Conservation (phyloP, 176 grass and related monocot species). For the Eremochloa ophiuroides region DNA sequence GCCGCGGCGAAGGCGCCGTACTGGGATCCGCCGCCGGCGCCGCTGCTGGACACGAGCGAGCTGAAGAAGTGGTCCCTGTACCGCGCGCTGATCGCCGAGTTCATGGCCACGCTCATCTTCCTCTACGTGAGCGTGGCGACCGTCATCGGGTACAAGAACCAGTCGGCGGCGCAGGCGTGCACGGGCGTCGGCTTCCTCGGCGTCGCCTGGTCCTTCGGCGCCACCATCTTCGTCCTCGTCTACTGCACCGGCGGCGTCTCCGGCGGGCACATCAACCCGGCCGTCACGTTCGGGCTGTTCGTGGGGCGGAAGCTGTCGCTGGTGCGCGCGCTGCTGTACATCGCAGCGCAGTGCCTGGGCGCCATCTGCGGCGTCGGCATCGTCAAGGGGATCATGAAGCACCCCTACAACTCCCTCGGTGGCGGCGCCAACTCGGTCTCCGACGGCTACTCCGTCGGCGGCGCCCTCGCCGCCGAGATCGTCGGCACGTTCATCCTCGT, state of each 20-base stretch:
- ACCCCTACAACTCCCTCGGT: constrained; percentile 33
- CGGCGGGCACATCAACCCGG: constrained; percentile 87
- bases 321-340: constrained; percentile 51
- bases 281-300: constrained; percentile 70
- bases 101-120: constrained; percentile 78
- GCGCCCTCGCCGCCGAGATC: constrained; percentile 59
- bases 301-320: constrained; percentile 68
- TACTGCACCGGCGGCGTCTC: constrained; percentile 79
- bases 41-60: constrained; percentile 54
- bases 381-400: constrained; percentile 67
- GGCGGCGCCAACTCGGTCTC: constrained; percentile 63
- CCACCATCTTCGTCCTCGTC: constrained; percentile 83
- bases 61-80: constrained; percentile 66
- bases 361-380: constrained; percentile 72
- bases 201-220: constrained; percentile 82
- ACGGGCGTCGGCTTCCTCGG: constrained; percentile 70
- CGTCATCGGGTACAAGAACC: constrained; percentile 78
- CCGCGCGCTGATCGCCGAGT: constrained; percentile 78
- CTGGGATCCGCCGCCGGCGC: constrained; percentile 42
- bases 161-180: constrained; percentile 23
- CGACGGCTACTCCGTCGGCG: constrained; percentile 27
- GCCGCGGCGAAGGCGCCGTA: constrained; percentile 41
- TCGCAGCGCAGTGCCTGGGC: constrained; percentile 80
- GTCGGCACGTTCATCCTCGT: constrained; percentile 85
- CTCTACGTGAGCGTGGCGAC: constrained; percentile 83